Conservation (phyloP, 2,329 filamentous ascomycete genomes). For the Aaosphaeria arxii region DNA sequence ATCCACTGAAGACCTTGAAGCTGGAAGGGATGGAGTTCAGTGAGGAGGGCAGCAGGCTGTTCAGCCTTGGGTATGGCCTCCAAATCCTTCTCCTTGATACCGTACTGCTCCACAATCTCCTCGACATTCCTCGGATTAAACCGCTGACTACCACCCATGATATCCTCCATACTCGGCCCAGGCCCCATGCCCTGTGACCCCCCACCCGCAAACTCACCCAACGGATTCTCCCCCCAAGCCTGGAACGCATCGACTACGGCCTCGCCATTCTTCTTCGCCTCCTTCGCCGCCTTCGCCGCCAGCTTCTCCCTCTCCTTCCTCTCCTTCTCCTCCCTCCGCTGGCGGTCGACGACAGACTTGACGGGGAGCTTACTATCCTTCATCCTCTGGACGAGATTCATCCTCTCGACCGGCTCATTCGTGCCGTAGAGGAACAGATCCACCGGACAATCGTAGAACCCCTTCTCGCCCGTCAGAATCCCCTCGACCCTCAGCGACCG, state of each 20-base stretch:
- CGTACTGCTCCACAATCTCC: constrained; percentile 67
- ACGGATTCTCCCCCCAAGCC: constrained; percentile 28
- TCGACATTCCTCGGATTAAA: constrained; percentile 65
- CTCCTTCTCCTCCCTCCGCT: constrained; percentile 51
- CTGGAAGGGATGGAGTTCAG: constrained; percentile 76
- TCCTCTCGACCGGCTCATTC: constrained; percentile 51
- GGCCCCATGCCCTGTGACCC: constrained; percentile 25
- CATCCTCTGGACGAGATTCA: constrained; percentile 59
- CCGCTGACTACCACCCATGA: constrained; percentile 64
- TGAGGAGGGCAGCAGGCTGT: constrained; percentile 64
- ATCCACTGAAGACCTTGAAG: constrained; percentile 77
- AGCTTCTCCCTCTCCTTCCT: constrained; percentile 54
- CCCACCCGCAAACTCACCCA: constrained; percentile 23
- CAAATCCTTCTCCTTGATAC: constrained; percentile 67
- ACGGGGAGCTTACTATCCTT: constrained; percentile 62
- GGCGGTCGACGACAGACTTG: constrained; percentile 34
- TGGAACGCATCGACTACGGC: constrained; percentile 21
- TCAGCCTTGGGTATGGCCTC: constrained; percentile 68
- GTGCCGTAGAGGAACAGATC: constrained; percentile 68
- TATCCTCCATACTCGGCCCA: constrained; percentile 56
- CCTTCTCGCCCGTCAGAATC: constrained; percentile 64
- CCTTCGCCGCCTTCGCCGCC: constrained; percentile 33
- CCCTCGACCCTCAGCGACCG: constrained; percentile 64
- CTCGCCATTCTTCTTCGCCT: constrained; percentile 29
- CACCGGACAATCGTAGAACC: constrained; percentile 69